Conservation (phyloP, 2,329 filamentous ascomycete species). For the Clarireedia sp. region DNA sequence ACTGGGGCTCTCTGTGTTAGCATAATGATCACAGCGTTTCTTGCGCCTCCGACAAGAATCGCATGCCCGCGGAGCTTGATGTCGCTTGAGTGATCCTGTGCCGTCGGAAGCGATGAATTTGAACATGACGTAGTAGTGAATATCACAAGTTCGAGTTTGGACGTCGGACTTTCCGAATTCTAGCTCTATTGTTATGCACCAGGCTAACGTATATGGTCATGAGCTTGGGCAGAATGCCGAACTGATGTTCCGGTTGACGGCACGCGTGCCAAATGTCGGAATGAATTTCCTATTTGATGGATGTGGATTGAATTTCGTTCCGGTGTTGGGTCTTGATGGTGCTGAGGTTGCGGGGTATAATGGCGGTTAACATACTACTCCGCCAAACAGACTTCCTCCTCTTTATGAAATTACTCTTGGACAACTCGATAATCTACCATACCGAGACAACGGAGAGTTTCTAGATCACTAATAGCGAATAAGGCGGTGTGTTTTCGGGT, state of each 20-base stretch:
- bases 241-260: too few species aligned
- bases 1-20: neutral
- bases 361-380: too few species aligned
- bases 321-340: too few species aligned
- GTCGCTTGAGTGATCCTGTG: slow-evolving; percentile 43
- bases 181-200: neutral
- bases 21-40: slow-evolving; percentile 35
- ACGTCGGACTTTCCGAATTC: neutral
- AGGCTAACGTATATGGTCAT: neutral
- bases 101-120: slow-evolving; percentile 51
- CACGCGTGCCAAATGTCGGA: too few species aligned
- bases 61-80: slow-evolving; percentile 52
- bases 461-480: neutral
- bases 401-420: too few species aligned
- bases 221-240: too few species aligned
- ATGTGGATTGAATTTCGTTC: too few species aligned
- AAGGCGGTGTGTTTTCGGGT: neutral
- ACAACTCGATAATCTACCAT: too few species aligned
- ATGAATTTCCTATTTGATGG: too few species aligned
- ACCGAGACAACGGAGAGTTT: neutral
- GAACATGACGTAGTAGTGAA: slow-evolving; percentile 32
- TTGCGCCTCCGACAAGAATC: slow-evolving; percentile 39
- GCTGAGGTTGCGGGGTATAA: too few species aligned
- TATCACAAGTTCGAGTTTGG: neutral
- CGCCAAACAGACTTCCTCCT: too few species aligned